A percentile compares a stretch with the other conserved stretches of the same genome.
These are phyloP conservation scores for Botrytis aclada DNA, from an alignment of 2,329 filamentous ascomycete species.

Conservation along the genomic window DNA sequence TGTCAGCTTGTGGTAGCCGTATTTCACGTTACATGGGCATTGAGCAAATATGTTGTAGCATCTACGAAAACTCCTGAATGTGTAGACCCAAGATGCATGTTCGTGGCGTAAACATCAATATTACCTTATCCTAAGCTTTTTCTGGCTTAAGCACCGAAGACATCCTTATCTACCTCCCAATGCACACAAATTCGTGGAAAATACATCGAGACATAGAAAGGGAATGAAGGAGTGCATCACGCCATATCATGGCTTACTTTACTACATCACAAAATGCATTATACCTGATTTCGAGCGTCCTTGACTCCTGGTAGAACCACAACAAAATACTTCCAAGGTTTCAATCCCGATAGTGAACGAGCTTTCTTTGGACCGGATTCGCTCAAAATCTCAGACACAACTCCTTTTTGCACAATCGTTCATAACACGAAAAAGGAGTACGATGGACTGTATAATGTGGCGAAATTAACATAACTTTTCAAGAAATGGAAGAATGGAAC, in stretches of 20 bases:
- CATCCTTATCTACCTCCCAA: background rate
- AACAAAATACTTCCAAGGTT: background rate
- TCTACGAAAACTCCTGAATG: background rate
- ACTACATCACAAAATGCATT: background rate
- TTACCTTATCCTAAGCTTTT: background rate
- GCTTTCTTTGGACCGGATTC: background rate
- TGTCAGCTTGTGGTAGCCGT: background rate
- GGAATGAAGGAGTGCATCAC: background rate
- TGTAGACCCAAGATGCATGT: background rate
- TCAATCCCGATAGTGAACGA: background rate
- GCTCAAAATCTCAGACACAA: background rate
- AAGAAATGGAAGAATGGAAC: background rate
- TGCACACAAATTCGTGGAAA: background rate
- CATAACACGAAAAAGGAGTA: background rate
- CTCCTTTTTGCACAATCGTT: background rate
- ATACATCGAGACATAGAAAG: background rate
- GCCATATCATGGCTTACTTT: background rate
- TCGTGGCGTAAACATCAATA: background rate
- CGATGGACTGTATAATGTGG: background rate
- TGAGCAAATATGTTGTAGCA: background rate
- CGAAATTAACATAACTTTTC: background rate
- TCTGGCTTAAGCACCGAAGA: background rate
- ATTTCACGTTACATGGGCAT: background rate
- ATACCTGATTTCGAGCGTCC: background rate
- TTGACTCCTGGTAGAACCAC: background rate